phyloP scores from a whole-genome alignment of 2,329 filamentous ascomycete species.

The Emergomyces pasteurianus region DNA sequence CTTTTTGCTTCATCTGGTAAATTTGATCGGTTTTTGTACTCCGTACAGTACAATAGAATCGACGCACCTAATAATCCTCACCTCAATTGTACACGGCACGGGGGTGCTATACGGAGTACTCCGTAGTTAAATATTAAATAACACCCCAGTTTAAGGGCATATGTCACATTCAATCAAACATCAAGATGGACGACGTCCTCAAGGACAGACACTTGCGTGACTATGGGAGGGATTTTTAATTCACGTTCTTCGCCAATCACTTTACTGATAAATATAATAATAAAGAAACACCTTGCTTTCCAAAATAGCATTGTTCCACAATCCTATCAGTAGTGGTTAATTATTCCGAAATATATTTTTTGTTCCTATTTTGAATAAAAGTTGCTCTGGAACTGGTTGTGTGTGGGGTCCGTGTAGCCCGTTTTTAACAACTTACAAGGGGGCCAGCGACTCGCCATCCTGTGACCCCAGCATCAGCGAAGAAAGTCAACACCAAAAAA shows the following conservation, averaged over 20 bases:
- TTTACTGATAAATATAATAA: background rate
- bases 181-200: background rate
- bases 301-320: background rate
- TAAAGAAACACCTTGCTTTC: background rate
- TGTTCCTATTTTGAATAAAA: background rate
- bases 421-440: background rate
- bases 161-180: background rate
- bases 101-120: too few species aligned
- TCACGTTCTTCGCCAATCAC: background rate
- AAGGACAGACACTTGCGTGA: background rate
- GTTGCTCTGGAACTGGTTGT: conserved; percentile 1
- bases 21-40: too few species aligned
- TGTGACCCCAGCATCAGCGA: too few species aligned
- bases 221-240: background rate
- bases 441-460: background rate
- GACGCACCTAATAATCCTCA: background rate
- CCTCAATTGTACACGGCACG: too few species aligned
- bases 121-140: too few species aligned
- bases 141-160: background rate
- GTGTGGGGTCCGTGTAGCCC: background rate
- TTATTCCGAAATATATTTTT: background rate
- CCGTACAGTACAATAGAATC: background rate
- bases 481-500: background rate
- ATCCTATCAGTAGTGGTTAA: background rate
- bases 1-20: background rate